Percentiles rank a stretch among this genome's conserved stretches.
Evolutionary conservation across 306 rosid genomes (phyloP).

Genomic region (Canavalia gladiata): DNA sequence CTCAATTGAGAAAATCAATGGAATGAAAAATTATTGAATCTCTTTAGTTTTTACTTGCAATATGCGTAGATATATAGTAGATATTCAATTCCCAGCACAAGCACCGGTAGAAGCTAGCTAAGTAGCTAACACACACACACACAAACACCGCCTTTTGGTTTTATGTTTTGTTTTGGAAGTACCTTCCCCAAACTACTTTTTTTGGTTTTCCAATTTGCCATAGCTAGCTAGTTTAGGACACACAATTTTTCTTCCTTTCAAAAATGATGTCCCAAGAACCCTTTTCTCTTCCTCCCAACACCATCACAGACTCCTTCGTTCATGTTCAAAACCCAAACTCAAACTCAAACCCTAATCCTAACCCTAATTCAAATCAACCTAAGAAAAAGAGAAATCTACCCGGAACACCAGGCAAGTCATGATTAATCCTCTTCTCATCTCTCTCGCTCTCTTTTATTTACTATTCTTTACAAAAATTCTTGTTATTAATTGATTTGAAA

Average conservation of each 20-base stretch:
- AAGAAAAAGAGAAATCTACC: conserved; percentile 86
- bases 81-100: conserved; percentile 17
- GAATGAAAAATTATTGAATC: neutral
- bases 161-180: conserved; percentile 40
- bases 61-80: neutral
- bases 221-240: conserved; percentile 50
- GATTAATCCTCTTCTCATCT: conserved; percentile 10
- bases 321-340: conserved; percentile 41
- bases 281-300: conserved; percentile 51
- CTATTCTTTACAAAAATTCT: neutral
- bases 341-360: conserved; percentile 58
- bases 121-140: neutral
- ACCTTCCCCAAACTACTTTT: conserved; percentile 33
- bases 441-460: neutral
- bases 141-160: conserved; percentile 30
- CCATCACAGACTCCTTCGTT: conserved; percentile 42
- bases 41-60: neutral
- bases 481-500: neutral
- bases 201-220: conserved; percentile 40
- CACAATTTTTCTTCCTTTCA: conserved; percentile 33
- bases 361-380: conserved; percentile 60
- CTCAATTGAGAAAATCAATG: neutral
- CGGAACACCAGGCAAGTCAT: conserved; percentile 87
- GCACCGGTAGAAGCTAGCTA: conserved; percentile 36
- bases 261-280: conserved; percentile 55